These are phyloP conservation scores for Emmonsia crescens DNA, from an alignment of 2,329 filamentous ascomycete species.

Conservation along the genomic window DNA sequence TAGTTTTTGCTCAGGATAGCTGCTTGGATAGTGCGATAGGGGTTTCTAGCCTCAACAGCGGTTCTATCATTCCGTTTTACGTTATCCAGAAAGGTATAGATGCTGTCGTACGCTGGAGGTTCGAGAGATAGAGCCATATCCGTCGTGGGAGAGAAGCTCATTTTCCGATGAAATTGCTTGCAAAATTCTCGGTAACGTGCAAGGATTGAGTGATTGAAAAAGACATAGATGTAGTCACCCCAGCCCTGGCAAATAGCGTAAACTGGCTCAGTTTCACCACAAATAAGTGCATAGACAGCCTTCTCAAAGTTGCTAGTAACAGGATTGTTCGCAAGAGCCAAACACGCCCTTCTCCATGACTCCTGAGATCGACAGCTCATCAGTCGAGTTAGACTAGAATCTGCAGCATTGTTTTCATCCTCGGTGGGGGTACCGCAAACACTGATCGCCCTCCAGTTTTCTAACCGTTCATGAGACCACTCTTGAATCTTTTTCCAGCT, in stretches of 20 bases:
- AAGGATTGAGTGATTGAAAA: conserved; percentile 77
- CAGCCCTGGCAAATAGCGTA: conserved; percentile 65
- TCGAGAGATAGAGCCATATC: conserved; percentile 46
- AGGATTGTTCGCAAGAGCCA: conserved; percentile 46
- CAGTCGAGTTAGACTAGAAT: conserved; percentile 31
- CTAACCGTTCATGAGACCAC: conserved; percentile 76
- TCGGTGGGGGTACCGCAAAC: conserved; percentile 48
- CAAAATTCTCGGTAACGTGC: conserved; percentile 65
- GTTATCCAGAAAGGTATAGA: conserved; percentile 29
- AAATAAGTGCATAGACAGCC: conserved; percentile 83
- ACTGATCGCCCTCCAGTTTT: conserved; percentile 79
- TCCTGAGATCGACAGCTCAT: conserved; percentile 32
- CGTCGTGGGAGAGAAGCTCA: conserved; percentile 44
- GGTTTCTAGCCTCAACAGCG: conserved; percentile 31
- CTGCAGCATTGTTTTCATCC: conserved; percentile 18
- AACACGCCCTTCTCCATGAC: conserved; percentile 29
- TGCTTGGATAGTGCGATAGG: conserved; percentile 35
- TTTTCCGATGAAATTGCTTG: conserved; percentile 32
- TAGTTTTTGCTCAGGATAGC: conserved; percentile 34
- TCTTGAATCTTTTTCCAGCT: conserved; percentile 62
- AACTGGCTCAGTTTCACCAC: conserved; percentile 69
- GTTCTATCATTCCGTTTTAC: conserved; percentile 26
- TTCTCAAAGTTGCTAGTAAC: conserved; percentile 67
- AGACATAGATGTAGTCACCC: conserved; percentile 78
- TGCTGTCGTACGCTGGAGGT: conserved; percentile 37